Evolutionary conservation across 2,329 filamentous ascomycete species (phyloP).

Genomic region (Fusarium sp.): DNA sequence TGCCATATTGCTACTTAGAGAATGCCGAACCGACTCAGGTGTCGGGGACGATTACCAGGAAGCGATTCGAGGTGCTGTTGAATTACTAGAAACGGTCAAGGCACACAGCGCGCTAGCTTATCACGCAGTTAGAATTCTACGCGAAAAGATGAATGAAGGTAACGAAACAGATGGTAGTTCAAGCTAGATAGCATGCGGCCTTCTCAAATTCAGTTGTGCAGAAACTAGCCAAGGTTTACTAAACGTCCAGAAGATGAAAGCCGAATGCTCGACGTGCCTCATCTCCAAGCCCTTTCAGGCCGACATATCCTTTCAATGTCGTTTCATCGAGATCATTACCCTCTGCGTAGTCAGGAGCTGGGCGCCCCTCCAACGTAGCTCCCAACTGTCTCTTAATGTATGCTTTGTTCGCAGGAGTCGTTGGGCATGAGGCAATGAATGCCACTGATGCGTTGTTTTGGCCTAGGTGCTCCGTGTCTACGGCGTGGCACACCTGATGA

Average conservation of each 20-base stretch:
- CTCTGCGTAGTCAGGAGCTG: slow-evolving; percentile 18
- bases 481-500: slow-evolving; percentile 55
- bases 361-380: slow-evolving; percentile 19
- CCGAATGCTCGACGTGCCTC: slow-evolving; percentile 29
- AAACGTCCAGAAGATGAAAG: slow-evolving; percentile 14
- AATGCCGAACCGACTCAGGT: neutral
- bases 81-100: neutral
- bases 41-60: neutral
- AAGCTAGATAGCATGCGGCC: no score
- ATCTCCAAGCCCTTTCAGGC: slow-evolving; percentile 14
- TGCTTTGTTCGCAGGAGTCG: slow-evolving; percentile 47
- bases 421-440: slow-evolving; percentile 56
- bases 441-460: slow-evolving; percentile 52
- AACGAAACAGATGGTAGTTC: neutral
- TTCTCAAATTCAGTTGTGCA: no score
- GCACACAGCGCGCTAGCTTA: neutral
- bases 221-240: neutral
- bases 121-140: neutral
- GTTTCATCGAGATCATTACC: slow-evolving; percentile 28
- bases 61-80: neutral
- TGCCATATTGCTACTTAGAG: neutral
- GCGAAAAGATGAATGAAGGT: neutral
- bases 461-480: slow-evolving; percentile 57
- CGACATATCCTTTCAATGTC: slow-evolving; percentile 27
- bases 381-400: slow-evolving; percentile 43